phyloP scores from a whole-genome alignment of 1,139 yeast species.

The Blastobotrys serpentis region DNA sequence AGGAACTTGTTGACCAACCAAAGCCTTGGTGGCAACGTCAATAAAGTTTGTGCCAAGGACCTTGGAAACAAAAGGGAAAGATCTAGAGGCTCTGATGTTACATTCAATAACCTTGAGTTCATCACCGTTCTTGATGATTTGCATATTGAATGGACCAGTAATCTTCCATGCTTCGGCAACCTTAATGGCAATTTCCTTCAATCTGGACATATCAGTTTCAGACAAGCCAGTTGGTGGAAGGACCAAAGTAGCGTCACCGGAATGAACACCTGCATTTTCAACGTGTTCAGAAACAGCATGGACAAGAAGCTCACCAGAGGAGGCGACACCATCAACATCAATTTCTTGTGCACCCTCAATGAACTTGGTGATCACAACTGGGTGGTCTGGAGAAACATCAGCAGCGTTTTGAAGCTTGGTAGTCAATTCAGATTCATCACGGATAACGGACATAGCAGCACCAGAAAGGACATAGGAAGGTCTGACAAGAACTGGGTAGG shows the following conservation, averaged over 20 bases:
- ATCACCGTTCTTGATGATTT: constrained; percentile 87
- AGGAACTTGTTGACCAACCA: constrained; percentile 73
- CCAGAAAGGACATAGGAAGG: constrained; percentile 97
- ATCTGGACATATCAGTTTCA: constrained; percentile 82
- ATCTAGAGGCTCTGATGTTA: constrained; percentile 97
- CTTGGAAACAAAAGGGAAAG: constrained; percentile 98
- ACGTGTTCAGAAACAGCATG: constrained; percentile 99
- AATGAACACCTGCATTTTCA: constrained; percentile 98
- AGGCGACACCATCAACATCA: constrained; percentile 98
- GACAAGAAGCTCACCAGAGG: constrained; percentile 90
- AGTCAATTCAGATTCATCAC: constrained; percentile 73
- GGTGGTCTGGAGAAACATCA: constrained; percentile 96
- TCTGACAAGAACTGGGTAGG: constrained; percentile 95
- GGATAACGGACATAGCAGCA: constrained; percentile 97
- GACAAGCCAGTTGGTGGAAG: constrained; percentile 90
- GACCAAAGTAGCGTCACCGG: constrained; percentile 97
- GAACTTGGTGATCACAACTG: constrained; percentile 95
- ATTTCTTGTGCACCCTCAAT: constrained; percentile 97
- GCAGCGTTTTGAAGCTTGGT: constrained; percentile 88
- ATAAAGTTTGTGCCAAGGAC: constrained; percentile 95
- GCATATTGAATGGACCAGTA: constrained; percentile 98
- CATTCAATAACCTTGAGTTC: constrained; percentile 97
- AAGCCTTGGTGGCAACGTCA: constrained; percentile 96
- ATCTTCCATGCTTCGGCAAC: constrained; percentile 94
- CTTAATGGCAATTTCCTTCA: constrained; percentile 93